These are phyloP conservation scores for Pseudopyrenochaeta lycopersici DNA, from an alignment of 2,329 filamentous ascomycete species.

Conservation along the genomic window DNA sequence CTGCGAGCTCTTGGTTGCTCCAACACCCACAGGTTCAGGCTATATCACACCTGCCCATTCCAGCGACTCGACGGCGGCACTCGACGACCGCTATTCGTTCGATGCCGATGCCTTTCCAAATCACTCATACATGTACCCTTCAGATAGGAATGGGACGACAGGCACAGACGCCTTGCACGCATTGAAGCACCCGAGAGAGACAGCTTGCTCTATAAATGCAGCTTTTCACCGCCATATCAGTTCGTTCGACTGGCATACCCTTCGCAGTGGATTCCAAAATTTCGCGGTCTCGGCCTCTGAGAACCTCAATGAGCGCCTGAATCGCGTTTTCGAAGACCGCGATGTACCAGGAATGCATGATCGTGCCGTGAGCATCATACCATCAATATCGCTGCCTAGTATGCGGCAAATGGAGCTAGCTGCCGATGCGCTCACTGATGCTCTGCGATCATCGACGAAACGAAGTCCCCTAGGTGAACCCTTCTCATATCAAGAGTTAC, in stretches of 20 bases:
- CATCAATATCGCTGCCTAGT: conserved; percentile 8
- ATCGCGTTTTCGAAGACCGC: conserved; percentile 18
- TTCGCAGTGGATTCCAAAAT: not conserved
- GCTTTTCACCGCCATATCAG: not conserved
- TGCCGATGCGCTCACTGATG: conserved; percentile 10
- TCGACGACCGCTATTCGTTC: not conserved
- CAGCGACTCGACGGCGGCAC: not conserved
- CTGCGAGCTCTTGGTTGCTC: not conserved
- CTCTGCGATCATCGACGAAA: not conserved
- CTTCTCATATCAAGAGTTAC: not conserved
- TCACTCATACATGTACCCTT: conserved; percentile 13
- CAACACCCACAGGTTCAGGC: not conserved
- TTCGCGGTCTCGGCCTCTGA: conserved; percentile 5
- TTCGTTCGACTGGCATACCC: conserved; percentile 2
- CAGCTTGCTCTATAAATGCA: not conserved
- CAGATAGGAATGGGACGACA: conserved; percentile 17
- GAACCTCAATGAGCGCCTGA: conserved; percentile 5
- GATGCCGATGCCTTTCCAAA: conserved; percentile 17
- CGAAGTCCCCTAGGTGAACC: not conserved
- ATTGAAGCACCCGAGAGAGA: not conserved
- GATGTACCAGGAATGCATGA: conserved; percentile 23
- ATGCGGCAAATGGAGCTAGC: conserved; percentile 1
- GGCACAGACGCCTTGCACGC: not conserved
- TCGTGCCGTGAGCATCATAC: conserved; percentile 2
- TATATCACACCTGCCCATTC: not conserved